These are phyloP conservation scores for Coemansia sp. DNA, from an alignment of 192 early-diverging fungal genomes.

Conservation along the genomic window DNA sequence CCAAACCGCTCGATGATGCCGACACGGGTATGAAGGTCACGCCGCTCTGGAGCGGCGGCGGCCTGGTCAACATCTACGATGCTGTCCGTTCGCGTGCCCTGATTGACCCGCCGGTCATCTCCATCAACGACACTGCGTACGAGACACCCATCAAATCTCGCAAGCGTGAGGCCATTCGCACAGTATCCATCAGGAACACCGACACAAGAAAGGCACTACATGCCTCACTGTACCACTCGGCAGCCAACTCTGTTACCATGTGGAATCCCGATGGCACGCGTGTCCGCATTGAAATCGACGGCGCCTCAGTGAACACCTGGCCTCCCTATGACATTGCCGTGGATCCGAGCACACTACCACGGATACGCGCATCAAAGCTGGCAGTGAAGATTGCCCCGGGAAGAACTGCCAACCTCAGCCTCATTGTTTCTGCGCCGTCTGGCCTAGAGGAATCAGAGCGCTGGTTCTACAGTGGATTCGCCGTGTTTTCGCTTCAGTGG, in stretches of 20 bases:
- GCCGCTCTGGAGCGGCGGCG: conserved; percentile 55
- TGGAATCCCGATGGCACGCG: conserved; percentile 16
- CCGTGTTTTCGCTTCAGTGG: conserved; percentile 24
- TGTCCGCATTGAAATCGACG: not conserved
- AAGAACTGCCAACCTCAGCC: not conserved
- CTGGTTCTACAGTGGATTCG: conserved; percentile 49
- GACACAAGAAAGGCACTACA: conserved; percentile 5
- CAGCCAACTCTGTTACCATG: conserved; percentile 35
- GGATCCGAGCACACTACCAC: conserved; percentile 5
- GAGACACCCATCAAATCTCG: not conserved
- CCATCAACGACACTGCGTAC: conserved; percentile 41
- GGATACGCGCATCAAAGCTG: not conserved
- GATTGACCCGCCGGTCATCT: conserved; percentile 53
- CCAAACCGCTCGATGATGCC: conserved; percentile 39
- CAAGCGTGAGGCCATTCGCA: conserved; percentile 10
- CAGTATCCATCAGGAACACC: conserved; percentile 21
- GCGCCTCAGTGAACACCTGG: conserved; percentile 7
- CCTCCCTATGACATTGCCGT: not conserved
- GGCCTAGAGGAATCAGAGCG: conserved; percentile 22
- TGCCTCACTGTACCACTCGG: not conserved
- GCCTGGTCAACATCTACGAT: conserved; percentile 65
- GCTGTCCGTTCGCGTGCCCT: conserved; percentile 51
- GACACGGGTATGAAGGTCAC: conserved; percentile 18
- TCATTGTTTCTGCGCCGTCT: conserved; percentile 14
- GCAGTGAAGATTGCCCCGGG: conserved; percentile 16